A percentile compares a stretch with the other conserved stretches of the same genome.
These are phyloP conservation scores for Gigaspora rosea DNA, from an alignment of 192 early-diverging fungal species.

Conservation along the genomic window DNA sequence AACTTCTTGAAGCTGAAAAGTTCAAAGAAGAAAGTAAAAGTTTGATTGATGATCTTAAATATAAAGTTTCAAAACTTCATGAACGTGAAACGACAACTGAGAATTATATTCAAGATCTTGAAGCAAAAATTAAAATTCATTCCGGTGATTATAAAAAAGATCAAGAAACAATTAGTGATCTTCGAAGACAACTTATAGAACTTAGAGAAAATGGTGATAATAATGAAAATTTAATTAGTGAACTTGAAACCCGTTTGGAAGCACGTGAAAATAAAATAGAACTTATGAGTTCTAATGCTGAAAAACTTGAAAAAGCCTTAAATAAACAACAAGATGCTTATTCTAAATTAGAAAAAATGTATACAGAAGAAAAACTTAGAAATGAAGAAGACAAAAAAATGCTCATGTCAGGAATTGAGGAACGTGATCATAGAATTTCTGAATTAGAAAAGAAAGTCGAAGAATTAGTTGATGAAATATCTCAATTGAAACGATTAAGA, in stretches of 20 bases:
- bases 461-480: not conserved
- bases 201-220: constrained; percentile 17
- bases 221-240: constrained; percentile 34
- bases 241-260: constrained; percentile 37
- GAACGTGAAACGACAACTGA: constrained; percentile 12
- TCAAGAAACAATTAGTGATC: constrained; percentile 15
- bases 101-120: constrained; percentile 23
- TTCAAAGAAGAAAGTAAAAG: constrained; percentile 20
- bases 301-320: constrained; percentile 14
- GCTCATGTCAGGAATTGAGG: not conserved
- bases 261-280: constrained; percentile 17
- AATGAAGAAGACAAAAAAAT: constrained; percentile 1
- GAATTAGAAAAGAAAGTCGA: constrained; percentile 19
- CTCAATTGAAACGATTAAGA: not conserved
- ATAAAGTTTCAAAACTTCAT: constrained; percentile 1
- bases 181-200: not conserved
- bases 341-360: not conserved
- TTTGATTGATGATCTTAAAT: constrained; percentile 3
- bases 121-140: not conserved
- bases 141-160: constrained; percentile 1
- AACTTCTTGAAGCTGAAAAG: constrained; percentile 37
- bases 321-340: not conserved
- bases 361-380: not conserved
- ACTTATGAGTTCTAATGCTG: not conserved
- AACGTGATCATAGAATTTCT: constrained; percentile 3